A percentile compares a stretch with the other conserved stretches of the same genome.
Conservation (phyloP, 2,329 filamentous ascomycete genomes). For the Alternaria burnsii region DNA sequence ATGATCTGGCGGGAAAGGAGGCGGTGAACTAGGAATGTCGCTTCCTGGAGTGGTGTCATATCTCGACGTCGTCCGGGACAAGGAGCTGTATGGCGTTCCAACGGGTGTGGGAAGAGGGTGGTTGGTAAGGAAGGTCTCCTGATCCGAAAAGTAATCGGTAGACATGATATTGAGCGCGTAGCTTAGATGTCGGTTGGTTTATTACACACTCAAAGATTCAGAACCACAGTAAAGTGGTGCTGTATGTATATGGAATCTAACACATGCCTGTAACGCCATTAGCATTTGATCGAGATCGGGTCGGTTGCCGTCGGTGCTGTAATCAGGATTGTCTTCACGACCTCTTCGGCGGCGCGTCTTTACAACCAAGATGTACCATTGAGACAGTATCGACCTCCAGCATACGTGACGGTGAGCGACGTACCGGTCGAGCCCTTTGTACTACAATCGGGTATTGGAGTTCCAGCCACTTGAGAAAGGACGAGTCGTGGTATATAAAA, state of each 20-base stretch:
- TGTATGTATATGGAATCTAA: slow-evolving; percentile 27
- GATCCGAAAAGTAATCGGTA: slow-evolving; percentile 59
- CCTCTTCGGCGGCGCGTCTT: not conserved
- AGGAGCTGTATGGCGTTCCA: slow-evolving; percentile 72
- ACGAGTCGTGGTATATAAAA: not conserved
- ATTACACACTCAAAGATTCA: slow-evolving; percentile 9
- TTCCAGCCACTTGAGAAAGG: not conserved
- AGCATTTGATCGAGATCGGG: slow-evolving; percentile 8
- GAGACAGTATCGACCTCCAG: not conserved
- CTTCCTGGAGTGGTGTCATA: slow-evolving; percentile 65
- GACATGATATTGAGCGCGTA: slow-evolving; percentile 34
- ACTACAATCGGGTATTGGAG: not conserved
- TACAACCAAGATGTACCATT: not conserved
- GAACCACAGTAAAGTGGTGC: slow-evolving; percentile 45
- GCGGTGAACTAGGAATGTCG: slow-evolving; percentile 71
- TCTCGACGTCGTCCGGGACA: slow-evolving; percentile 71
- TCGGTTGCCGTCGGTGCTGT: not conserved
- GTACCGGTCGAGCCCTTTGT: slow-evolving; percentile 15
- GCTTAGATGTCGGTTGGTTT: not conserved
- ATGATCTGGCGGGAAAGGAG: slow-evolving; percentile 62
- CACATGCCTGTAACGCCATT: slow-evolving; percentile 37
- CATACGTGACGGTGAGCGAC: not conserved
- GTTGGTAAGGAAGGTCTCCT: slow-evolving; percentile 51
- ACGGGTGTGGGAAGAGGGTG: slow-evolving; percentile 72
- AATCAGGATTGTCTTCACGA: not conserved